Base-by-base conservation (phyloP, 768 basidiomycete species). In the Pisolithus orientalis region DNA sequence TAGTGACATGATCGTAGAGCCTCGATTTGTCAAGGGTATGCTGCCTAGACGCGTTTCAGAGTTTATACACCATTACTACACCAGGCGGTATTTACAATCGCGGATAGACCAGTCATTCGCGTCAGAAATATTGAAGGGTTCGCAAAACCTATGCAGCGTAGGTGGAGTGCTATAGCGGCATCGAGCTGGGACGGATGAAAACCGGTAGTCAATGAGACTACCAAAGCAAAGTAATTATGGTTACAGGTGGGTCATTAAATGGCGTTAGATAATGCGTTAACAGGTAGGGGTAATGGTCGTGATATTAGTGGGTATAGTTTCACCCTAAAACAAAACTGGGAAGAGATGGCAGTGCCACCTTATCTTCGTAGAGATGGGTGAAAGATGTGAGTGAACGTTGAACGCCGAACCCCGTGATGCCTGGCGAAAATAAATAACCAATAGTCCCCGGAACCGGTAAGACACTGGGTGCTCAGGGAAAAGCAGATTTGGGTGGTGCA, bases 401-500 rank as follows among this genome's bases (percentile, higher is more conserved):
- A 34, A 21, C 21, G 21, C 21, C 21, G 21, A 21, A 47, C 34
- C 32, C 46, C n/a, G 45, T 61, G 58, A 31, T 52, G 43, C 52
- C 47, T 47, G 37, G 44, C 14, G 14, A 34, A 57, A 59, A 58
- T 62, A 64, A 61, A 53, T 66, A 59, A 53, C 50, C 31, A 39
- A 47, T 39, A 53, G 32, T 45, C 39, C 53, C 43, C 50, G 42
- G 50, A 43, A 43, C 40, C 40, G 38, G 17, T 51, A 44, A 44
- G 44, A 52, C n/a, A n/a, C 46, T 32, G 46, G 10, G 14, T 7
- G 37, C 32, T 67, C 17, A 68, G 60, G 65, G 62, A 50, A 61
- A 53, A 44, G n/a, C 59, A 17, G 59, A 54, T 54, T 85, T 87
- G 69, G 84, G 83, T 45, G 77, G 72, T 9, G 82, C 75, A 21